Conservation (phyloP, 208 protist genomes). For the Trypanosoma grayi region DNA sequence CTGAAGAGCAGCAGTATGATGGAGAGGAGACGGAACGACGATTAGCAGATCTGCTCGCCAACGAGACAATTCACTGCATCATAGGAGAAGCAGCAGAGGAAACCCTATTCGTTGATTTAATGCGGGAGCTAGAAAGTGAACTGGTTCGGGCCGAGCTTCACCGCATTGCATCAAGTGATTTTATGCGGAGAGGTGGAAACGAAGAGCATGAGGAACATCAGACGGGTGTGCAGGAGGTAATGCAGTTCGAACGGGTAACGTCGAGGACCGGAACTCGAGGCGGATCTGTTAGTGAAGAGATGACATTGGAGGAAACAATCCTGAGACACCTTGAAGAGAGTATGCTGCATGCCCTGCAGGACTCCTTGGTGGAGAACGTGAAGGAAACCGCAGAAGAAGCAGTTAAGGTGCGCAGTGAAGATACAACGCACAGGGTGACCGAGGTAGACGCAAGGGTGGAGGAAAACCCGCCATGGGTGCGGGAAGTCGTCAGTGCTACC, state of each 20-base stretch:
- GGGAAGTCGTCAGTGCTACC: slow-evolving; percentile 15
- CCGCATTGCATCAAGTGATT: neutral
- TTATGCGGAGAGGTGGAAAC: neutral
- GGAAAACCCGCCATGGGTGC: slow-evolving; percentile 16
- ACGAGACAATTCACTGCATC: slow-evolving; percentile 42
- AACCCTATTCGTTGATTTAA: slow-evolving; percentile 30
- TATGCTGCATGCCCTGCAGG: slow-evolving; percentile 1
- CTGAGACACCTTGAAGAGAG: slow-evolving; percentile 17
- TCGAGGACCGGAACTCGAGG: neutral
- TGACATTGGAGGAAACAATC: slow-evolving; percentile 13
- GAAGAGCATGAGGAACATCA: slow-evolving; percentile 12
- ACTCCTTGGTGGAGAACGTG: neutral
- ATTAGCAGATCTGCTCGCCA: slow-evolving; percentile 25
- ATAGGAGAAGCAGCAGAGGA: slow-evolving; percentile 35
- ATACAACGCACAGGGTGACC: neutral
- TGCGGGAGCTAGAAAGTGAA: slow-evolving; percentile 27
- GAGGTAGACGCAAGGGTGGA: neutral
- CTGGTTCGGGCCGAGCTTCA: slow-evolving; percentile 31
- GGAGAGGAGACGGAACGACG: neutral
- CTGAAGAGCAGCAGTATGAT: neutral
- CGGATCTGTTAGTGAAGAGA: slow-evolving; percentile 3
- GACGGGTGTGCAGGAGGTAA: neutral
- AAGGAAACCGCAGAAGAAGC: neutral
- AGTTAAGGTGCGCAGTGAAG: neutral
- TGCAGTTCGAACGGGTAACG: neutral